Evolutionary conservation across 345 rosid genomes (phyloP).

Genomic region (Kandelia obovata): DNA sequence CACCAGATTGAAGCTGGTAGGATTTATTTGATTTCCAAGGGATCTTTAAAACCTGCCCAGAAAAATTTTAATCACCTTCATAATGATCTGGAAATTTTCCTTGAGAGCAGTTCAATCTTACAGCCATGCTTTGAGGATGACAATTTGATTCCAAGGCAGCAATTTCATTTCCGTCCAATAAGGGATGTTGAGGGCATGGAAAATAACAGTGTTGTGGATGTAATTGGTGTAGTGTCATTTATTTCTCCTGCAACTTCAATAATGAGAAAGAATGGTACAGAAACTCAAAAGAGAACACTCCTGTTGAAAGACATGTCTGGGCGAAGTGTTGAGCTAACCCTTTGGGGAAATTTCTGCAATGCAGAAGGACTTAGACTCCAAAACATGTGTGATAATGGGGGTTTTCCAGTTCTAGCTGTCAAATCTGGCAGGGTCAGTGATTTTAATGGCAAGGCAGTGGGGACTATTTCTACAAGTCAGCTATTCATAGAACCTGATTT

Average conservation of each 20-base stretch:
- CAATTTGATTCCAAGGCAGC: constrained; percentile 58
- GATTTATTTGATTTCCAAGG: constrained; percentile 75
- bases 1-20: constrained; percentile 71
- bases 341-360: constrained; percentile 80
- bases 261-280: constrained; percentile 73
- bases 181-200: constrained; percentile 71
- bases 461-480: constrained; percentile 73
- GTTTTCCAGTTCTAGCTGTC: constrained; percentile 69
- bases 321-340: constrained; percentile 76
- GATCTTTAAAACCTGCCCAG: constrained; percentile 75
- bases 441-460: constrained; percentile 78
- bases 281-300: constrained; percentile 71
- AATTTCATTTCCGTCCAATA: constrained; percentile 65
- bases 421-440: constrained; percentile 72
- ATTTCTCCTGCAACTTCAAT: constrained; percentile 55
- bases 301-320: constrained; percentile 83
- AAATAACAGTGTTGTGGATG: constrained; percentile 51
- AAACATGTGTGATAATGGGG: constrained; percentile 69
- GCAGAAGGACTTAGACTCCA: constrained; percentile 76
- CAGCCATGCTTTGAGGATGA: constrained; percentile 79
- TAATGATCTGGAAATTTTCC: constrained; percentile 66
- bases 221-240: constrained; percentile 66
- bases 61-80: constrained; percentile 81
- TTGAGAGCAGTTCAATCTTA: constrained; percentile 56
- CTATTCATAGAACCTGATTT: constrained; percentile 69